Conservation (phyloP, 306 rosid species). For the Myrica gale region DNA sequence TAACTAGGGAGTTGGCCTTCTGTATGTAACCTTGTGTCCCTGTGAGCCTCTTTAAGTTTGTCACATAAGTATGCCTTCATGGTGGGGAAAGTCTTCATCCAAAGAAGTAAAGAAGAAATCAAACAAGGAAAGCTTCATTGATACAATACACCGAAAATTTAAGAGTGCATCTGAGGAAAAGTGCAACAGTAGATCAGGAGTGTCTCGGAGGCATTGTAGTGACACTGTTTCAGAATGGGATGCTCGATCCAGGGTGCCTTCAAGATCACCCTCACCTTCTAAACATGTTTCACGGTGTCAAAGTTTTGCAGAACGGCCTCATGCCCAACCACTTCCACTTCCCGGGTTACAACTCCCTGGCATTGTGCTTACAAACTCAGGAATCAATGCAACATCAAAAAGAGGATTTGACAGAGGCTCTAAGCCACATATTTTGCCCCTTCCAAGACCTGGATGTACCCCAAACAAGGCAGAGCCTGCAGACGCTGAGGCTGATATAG, state of each 20-base stretch:
- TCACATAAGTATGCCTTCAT: conserved; percentile 61
- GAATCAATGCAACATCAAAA: conserved; percentile 65
- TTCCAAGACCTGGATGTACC: conserved; percentile 71
- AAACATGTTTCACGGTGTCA: conserved; percentile 84
- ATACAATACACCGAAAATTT: conserved; percentile 69
- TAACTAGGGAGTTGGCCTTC: conserved; percentile 17
- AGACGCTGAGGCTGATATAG: conserved; percentile 75
- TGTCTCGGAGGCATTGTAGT: conserved; percentile 54
- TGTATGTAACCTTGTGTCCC: conserved; percentile 1
- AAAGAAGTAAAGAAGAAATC: conserved; percentile 86
- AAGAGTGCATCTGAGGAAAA: conserved; percentile 72
- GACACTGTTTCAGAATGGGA: conserved; percentile 85
- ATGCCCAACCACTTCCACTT: conserved; percentile 92
- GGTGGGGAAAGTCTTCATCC: conserved; percentile 92
- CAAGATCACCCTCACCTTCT: conserved; percentile 91
- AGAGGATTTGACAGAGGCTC: conserved; percentile 59
- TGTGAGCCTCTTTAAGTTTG: conserved; percentile 21
- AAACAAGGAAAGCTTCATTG: conserved; percentile 74
- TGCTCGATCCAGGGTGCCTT: conserved; percentile 55
- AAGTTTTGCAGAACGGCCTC: conserved; percentile 87
- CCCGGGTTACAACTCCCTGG: conserved; percentile 66
- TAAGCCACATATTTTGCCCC: conserved; percentile 61
- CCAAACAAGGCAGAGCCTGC: conserved; percentile 51
- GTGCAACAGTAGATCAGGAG: conserved; percentile 58
- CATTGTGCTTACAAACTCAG: conserved; percentile 77